Base-by-base conservation (phyloP, 352 stramenopile species). In the Globisporangium cylindrosporum region DNA sequence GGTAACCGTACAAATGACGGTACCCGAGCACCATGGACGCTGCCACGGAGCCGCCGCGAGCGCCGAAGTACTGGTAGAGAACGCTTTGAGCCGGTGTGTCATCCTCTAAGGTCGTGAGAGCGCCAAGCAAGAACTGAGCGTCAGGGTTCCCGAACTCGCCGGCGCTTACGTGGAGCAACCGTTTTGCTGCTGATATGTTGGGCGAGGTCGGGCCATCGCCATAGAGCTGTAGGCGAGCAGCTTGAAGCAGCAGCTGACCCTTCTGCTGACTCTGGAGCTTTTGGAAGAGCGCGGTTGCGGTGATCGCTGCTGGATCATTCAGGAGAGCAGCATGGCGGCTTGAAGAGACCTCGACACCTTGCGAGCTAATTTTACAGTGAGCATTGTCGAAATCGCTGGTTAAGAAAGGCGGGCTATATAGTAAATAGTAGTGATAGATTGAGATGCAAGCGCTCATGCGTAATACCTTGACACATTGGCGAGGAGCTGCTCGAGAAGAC, bases 11-110 rank as follows among this genome's bases (percentile, higher is more conserved):
- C 1, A 86, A 51, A 20, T 88, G 76, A 0, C 82, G 76, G 41
- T 93, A 93, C 3, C 87, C 90, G 9, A 95, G 73, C n/a, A 82
- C 81, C 76, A 95, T 90, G 14, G 78, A 71, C 4, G 89, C 78
- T 0, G 63, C 54, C 0, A 83, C 53, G 0, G 82, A 82, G 1
- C 80, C 73, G 4, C 71, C 78, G 8, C 73, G 67, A 32, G 77
- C 68, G 12, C 82, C 77, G 70, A 96, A 93, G 41, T 87, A 73
- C 36, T 92, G 82, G 60, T 87, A 81, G 1, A 95, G 58, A 7
- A 75, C 54, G 18, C 66, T 64, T 22, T 53, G 67, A 36, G 70
- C 70, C 5, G 27, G 38, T 15, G 59, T 48, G 32, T 59, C 62
- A 43, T 49, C 48, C 14, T 59, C 61, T 34, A 70, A 61, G 12